Evolutionary conservation across 768 basidiomycete genomes (phyloP).

Genomic region (Jaapia argillacea): DNA sequence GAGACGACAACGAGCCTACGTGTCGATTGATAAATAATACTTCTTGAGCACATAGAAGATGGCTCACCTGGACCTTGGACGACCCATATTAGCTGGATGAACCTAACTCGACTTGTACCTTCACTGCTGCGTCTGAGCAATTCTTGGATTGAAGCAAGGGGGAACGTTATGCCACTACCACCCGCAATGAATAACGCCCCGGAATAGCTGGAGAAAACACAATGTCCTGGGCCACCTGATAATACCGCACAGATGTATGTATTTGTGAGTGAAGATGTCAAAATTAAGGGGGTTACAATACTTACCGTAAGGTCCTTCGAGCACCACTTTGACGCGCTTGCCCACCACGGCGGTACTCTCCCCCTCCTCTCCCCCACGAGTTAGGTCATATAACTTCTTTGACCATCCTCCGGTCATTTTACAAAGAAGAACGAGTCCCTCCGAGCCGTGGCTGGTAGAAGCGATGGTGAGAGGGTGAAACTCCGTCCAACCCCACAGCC

Average conservation of each 20-base stretch:
- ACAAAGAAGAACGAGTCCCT: conserved; percentile 38
- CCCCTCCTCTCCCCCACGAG: conserved; percentile 21
- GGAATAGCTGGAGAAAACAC: conserved; percentile 38
- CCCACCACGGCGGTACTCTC: conserved; percentile 11
- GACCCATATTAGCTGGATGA: conserved; percentile 48
- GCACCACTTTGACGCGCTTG: conserved; percentile 25
- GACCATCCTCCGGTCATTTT: conserved; percentile 47
- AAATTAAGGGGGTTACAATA: not conserved
- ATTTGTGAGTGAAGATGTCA: conserved; percentile 7
- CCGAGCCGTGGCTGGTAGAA: conserved; percentile 26
- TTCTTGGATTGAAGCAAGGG: conserved; percentile 40
- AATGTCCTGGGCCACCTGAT: conserved; percentile 36
- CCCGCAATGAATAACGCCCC: conserved; percentile 47
- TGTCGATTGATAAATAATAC: conserved; percentile 9
- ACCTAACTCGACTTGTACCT: conserved; percentile 26
- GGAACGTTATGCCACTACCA: conserved; percentile 53
- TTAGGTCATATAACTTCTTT: conserved; percentile 27
- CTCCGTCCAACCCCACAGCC: conserved; percentile 29
- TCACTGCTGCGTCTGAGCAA: conserved; percentile 29
- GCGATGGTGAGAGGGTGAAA: conserved; percentile 47
- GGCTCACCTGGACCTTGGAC: conserved; percentile 32
- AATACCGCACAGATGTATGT: conserved; percentile 6
- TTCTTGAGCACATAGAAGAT: conserved; percentile 11
- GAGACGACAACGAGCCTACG: conserved; percentile 24
- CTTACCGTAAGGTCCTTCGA: conserved; percentile 48